A percentile compares a stretch with the other conserved stretches of the same genome.
Conservation (phyloP, 257 asterid genomes). For the Nicotiana undulata region DNA sequence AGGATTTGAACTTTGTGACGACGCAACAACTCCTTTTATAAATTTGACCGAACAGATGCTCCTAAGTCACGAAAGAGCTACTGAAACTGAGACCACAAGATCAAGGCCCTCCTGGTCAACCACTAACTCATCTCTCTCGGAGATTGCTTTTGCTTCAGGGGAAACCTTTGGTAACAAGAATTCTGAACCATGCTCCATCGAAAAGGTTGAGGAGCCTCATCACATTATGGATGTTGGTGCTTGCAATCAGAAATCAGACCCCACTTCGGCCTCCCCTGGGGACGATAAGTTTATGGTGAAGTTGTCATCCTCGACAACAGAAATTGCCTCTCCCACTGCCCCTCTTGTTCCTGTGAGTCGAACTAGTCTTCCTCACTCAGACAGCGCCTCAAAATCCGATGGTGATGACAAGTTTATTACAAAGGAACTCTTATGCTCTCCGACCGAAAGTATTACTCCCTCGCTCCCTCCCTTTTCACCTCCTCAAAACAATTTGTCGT, state of each 20-base stretch:
- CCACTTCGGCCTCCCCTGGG: constrained; percentile 26
- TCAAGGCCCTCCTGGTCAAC: constrained; percentile 55
- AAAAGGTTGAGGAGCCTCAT: constrained; percentile 24
- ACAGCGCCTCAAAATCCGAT: constrained; percentile 23
- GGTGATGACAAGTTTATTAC: constrained; percentile 51
- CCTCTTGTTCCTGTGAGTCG: constrained; percentile 31
- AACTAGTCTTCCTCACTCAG: constrained; percentile 22
- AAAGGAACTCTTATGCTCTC: constrained; percentile 31
- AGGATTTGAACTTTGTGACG: constrained; percentile 61
- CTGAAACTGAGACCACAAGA: constrained; percentile 31
- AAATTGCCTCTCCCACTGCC: constrained; percentile 23
- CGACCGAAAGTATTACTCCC: constrained; percentile 26
- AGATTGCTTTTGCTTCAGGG: constrained; percentile 26
- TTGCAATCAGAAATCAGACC: constrained; percentile 8
- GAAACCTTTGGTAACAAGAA: constrained; percentile 25
- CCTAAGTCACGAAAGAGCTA: constrained; percentile 22
- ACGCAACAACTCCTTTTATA: constrained; percentile 35
- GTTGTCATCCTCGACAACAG: constrained; percentile 22
- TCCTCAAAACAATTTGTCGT: constrained; percentile 27
- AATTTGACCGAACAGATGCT: constrained; percentile 30
- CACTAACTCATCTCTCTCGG: constrained; percentile 48
- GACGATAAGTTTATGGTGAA: constrained; percentile 50
- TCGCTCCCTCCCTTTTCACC: constrained; percentile 28
- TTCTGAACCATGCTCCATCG: constrained; percentile 21
- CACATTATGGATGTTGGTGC: constrained; percentile 24